These are phyloP conservation scores for Sporisorium reilianum DNA, from an alignment of 1,284 basidiomycete genomes.

Conservation along the genomic window DNA sequence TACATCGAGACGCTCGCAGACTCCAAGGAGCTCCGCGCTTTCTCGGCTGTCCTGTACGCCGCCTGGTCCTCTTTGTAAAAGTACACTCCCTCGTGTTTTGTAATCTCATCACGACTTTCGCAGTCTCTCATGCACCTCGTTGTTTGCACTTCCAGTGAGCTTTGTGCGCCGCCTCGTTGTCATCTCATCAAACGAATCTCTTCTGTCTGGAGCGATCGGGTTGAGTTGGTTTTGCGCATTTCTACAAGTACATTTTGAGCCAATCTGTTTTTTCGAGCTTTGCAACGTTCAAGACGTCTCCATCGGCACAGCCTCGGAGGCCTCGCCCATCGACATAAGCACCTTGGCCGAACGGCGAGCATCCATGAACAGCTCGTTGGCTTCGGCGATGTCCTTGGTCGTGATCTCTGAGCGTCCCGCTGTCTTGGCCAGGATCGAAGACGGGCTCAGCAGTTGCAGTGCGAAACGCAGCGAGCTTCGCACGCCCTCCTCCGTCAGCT, in stretches of 20 bases:
- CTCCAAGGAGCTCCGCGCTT: slow-evolving; percentile 72
- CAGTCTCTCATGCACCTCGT: not conserved
- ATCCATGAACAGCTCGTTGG: slow-evolving; percentile 88
- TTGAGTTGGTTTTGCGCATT: slow-evolving; percentile 3
- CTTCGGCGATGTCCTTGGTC: slow-evolving; percentile 87
- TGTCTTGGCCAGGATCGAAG: slow-evolving; percentile 85
- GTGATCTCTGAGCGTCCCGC: slow-evolving; percentile 84
- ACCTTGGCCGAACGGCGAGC: slow-evolving; percentile 75
- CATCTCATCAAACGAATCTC: not conserved
- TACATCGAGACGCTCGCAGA: slow-evolving; percentile 75
- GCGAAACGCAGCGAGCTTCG: slow-evolving; percentile 88
- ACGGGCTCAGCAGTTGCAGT: slow-evolving; percentile 89
- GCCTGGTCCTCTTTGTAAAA: slow-evolving; percentile 66
- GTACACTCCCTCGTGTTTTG: not conserved
- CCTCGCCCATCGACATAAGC: slow-evolving; percentile 29
- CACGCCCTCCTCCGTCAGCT: slow-evolving; percentile 84
- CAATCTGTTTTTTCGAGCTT: not conserved
- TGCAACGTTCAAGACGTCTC: slow-evolving; percentile 37
- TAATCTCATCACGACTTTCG: not conserved
- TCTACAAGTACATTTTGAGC: slow-evolving; percentile 32
- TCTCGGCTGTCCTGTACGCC: slow-evolving; percentile 73
- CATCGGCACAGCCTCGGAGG: slow-evolving; percentile 39
- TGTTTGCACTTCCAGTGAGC: not conserved
- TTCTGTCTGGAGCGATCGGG: not conserved
- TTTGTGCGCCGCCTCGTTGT: not conserved